Percentiles rank a stretch among this genome's conserved stretches.
These are phyloP conservation scores for Paramecium caudatum DNA, from an alignment of 73 alveolate species.

Conservation along the genomic window DNA sequence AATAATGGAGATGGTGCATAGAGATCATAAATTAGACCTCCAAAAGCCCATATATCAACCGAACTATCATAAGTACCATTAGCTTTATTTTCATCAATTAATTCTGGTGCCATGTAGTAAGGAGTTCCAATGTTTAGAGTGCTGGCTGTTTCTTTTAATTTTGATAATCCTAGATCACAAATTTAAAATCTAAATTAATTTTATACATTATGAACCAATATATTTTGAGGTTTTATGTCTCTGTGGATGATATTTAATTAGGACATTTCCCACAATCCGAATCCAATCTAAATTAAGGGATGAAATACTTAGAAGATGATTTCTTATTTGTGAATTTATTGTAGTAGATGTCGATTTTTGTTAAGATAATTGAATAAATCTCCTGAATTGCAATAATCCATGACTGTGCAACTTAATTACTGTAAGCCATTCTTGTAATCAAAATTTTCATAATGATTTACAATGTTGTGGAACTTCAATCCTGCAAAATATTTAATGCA, in stretches of 20 bases:
- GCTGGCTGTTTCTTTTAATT: not conserved
- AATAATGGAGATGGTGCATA: slow-evolving; percentile 63
- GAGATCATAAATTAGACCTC: slow-evolving; percentile 81
- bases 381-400: slow-evolving; percentile 47
- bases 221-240: slow-evolving; percentile 77
- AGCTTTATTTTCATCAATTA: not conserved
- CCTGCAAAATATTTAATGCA: too few species aligned
- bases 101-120: slow-evolving; percentile 65
- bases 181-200: not conserved
- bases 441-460: too few species aligned
- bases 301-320: slow-evolving; percentile 9
- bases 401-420: too few species aligned
- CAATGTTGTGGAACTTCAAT: too few species aligned
- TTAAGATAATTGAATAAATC: not conserved
- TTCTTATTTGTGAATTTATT: not conserved
- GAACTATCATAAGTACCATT: not conserved
- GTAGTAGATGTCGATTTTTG: not conserved
- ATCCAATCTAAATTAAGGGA: not conserved
- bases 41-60: slow-evolving; percentile 66
- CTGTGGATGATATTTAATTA: slow-evolving; percentile 64
- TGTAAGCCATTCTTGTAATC: too few species aligned
- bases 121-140: slow-evolving; percentile 52
- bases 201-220: slow-evolving; percentile 25
- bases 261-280: not conserved
- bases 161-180: slow-evolving; percentile 32